phyloP scores from a whole-genome alignment of 1,284 basidiomycete genomes.

The Papiliotrema terrestris region DNA sequence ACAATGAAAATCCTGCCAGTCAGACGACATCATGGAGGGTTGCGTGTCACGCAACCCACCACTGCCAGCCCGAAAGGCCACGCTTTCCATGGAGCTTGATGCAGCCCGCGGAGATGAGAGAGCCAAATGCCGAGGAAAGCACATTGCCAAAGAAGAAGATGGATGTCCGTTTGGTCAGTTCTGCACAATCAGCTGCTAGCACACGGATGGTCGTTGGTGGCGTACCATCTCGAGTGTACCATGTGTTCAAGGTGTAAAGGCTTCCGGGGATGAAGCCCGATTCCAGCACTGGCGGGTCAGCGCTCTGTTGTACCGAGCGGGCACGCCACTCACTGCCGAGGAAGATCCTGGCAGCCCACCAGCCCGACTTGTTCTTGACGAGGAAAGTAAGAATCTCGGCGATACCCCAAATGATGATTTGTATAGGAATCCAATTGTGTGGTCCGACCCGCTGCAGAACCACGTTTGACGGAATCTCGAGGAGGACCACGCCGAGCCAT shows the following conservation, averaged over 20 bases:
- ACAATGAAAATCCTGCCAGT: constrained; percentile 2
- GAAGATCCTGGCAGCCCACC: neutral
- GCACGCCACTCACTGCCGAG: neutral
- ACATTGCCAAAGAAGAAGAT: constrained; percentile 1
- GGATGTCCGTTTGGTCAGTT: neutral
- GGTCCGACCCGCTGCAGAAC: neutral
- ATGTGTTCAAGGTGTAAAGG: neutral
- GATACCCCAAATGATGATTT: neutral
- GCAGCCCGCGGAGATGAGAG: constrained; percentile 2
- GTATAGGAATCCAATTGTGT: neutral
- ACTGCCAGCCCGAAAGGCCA: neutral
- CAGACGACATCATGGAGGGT: neutral
- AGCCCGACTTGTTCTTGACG: neutral
- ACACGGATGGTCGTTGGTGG: neutral
- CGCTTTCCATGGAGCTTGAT: neutral
- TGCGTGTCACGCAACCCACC: neutral
- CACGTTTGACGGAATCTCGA: neutral
- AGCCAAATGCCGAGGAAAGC: constrained; percentile 1
- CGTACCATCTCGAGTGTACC: neutral
- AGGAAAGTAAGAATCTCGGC: neutral
- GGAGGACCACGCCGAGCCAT: neutral
- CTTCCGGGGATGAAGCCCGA: neutral
- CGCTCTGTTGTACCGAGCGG: neutral
- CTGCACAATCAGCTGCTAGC: neutral
- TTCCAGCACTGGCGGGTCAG: neutral